Evolutionary conservation across 2,329 filamentous ascomycete species (phyloP), one percentile per base, ranked within the genome.

Genomic region (Clonostachys rhizophaga): DNA sequence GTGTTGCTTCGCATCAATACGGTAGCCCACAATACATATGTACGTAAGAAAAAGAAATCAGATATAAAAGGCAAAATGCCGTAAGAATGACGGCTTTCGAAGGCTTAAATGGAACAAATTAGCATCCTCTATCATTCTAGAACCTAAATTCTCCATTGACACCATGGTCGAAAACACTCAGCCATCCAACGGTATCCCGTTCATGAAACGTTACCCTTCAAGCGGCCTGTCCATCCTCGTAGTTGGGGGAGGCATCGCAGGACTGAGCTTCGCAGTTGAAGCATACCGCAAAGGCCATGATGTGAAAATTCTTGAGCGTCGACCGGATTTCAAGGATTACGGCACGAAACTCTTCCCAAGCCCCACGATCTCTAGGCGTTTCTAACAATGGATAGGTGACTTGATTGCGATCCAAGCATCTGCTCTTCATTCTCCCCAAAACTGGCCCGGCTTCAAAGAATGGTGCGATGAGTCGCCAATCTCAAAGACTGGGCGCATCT

Each of bases 251-350:
- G 81, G 81, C 17, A 84, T 84, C 49, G 81, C 78, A 36, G 81
- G 81, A 14, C 68, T 84, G 30, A 78, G 79, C 7, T 77, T 80
- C 16, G 81, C 81, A 40, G 81, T 85, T 50, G 81, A 85, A 62
- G 83, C 79, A 55, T 72, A 78, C 50, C 73, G 78, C 14, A 78
- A 84, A 52, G 81, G 81, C 14, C 81, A 84, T 57, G 66, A 71
- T 12, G 79, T 81, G 16, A 64, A 72, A 47, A 71, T 84, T 50
- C 81, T 82, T 58, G 80, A 83, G 54, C 70, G 74, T 1, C 83
- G 82, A 49, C 66, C 72, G 8, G 72, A 75, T 46, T 71, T 83
- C 47, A 84, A 83, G 54, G 63, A 34, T 34, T 36, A 34, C 6
- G 20, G 30, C 37, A 42, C 7, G 41, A 30, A 17, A 5, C 16